Percentiles rank a stretch among this genome's conserved stretches.
Conservation (phyloP, 331 rosid species). For the Pyrus hybrid region DNA sequence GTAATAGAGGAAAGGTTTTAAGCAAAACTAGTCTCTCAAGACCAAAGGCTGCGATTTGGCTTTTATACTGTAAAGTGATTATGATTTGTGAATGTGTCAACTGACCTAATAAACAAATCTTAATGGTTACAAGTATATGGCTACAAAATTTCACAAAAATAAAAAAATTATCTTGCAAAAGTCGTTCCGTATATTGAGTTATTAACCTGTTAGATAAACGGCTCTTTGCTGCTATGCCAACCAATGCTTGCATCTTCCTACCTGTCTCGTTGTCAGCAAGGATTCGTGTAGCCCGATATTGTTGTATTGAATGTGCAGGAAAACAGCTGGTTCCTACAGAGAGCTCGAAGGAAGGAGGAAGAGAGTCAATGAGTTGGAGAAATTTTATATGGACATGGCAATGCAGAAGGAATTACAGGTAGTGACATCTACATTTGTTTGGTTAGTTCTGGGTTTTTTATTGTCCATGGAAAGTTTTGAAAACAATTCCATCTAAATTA, state of each 20-base stretch:
- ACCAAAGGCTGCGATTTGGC: neutral
- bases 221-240: neutral
- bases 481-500: neutral
- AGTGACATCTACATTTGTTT: conserved; percentile 10
- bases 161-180: too few relatives aligned
- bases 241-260: neutral
- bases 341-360: conserved; percentile 58
- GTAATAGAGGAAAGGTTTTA: neutral
- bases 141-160: too few relatives aligned
- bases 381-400: conserved; percentile 61
- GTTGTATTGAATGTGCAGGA: conserved; percentile 30
- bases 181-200: neutral
- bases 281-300: neutral
- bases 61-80: neutral
- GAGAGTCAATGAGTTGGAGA: conserved; percentile 58
- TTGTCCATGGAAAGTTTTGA: conserved; percentile 5
- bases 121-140: neutral
- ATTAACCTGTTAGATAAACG: neutral
- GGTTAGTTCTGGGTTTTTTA: neutral
- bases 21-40: neutral
- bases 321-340: conserved; percentile 46
- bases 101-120: neutral
- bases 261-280: neutral
- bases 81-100: neutral
- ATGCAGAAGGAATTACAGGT: conserved; percentile 75